Conservation (phyloP, 176 grass and related monocot genomes). For the Carex kokanica region DNA sequence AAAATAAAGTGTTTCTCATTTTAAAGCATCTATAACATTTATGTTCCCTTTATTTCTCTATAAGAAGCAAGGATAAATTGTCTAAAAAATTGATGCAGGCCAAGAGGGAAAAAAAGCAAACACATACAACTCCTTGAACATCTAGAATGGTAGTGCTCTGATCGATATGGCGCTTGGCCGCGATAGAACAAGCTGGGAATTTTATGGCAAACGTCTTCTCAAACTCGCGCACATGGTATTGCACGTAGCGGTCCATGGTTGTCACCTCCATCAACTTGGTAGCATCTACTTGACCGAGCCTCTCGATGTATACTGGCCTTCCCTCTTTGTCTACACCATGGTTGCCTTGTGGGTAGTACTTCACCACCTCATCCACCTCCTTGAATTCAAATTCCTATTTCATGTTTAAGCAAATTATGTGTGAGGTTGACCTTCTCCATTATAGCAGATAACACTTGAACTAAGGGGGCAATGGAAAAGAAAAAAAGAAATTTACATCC, state of each 20-base stretch:
- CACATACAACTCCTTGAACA: constrained; percentile 91
- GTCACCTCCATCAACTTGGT: constrained; percentile 93
- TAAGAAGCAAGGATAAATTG: background rate
- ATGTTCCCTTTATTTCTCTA: background rate
- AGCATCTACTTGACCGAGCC: constrained; percentile 79
- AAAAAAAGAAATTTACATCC: constrained; percentile 45
- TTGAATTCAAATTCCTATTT: constrained; percentile 75
- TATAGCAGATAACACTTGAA: background rate
- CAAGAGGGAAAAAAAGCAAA: background rate
- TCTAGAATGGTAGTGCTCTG: constrained; percentile 99
- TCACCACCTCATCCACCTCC: constrained; percentile 71
- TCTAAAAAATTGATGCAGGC: background rate
- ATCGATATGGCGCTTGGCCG: constrained; percentile 79
- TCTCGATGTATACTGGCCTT: constrained; percentile 89
- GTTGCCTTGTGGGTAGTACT: constrained; percentile 97
- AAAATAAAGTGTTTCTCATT: background rate
- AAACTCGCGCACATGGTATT: constrained; percentile 95
- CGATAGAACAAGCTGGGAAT: constrained; percentile 94
- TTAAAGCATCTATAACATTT: background rate
- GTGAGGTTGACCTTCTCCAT: constrained; percentile 12
- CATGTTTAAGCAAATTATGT: background rate
- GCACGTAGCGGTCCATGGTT: constrained; percentile 91
- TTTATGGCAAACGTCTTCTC: constrained; percentile 85
- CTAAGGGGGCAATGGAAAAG: background rate
- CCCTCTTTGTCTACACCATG: constrained; percentile 97